A percentile compares a stretch with the other conserved stretches of the same genome.
These are phyloP conservation scores for Hydnomerulius pinastri DNA, from an alignment of 768 basidiomycete genomes.

Conservation along the genomic window DNA sequence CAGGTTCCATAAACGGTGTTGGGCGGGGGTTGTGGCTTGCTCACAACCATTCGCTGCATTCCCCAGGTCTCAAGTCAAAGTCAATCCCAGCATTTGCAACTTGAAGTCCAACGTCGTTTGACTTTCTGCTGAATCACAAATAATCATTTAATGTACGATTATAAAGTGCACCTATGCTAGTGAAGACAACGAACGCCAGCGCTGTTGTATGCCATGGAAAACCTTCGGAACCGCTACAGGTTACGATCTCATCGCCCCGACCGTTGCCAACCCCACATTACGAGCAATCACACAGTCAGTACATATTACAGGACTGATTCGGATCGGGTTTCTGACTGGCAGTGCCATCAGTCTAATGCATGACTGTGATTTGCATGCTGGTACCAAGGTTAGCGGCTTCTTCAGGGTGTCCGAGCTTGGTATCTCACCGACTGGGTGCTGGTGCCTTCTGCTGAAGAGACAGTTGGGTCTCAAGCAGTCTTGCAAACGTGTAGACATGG, in stretches of 20 bases:
- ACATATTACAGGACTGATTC: conserved; percentile 58
- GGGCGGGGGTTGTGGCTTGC: too few relatives aligned
- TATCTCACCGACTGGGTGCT: conserved; percentile 51
- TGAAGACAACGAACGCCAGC: conserved; percentile 22
- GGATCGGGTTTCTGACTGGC: conserved; percentile 70
- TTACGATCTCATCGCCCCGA: conserved; percentile 24
- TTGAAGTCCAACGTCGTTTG: not conserved
- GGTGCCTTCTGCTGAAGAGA: conserved; percentile 69
- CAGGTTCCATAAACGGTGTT: too few relatives aligned
- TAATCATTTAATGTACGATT: conserved; percentile 23
- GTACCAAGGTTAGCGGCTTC: conserved; percentile 15
- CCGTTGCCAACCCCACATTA: not conserved
- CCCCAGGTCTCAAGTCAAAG: too few relatives aligned
- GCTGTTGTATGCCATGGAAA: conserved; percentile 12
- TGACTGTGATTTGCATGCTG: conserved; percentile 55
- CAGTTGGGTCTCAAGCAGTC: conserved; percentile 68
- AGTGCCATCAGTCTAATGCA: conserved; percentile 68
- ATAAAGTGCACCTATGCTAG: conserved; percentile 21
- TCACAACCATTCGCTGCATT: too few relatives aligned
- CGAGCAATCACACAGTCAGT: conserved; percentile 31
- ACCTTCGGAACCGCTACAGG: not conserved
- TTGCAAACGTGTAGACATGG: conserved; percentile 67
- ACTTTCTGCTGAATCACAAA: not conserved
- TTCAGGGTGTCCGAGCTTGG: not conserved
- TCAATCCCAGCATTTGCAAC: not conserved